Conservation (phyloP, 192 early-diverging fungal species). For the Coemansia sp. region DNA sequence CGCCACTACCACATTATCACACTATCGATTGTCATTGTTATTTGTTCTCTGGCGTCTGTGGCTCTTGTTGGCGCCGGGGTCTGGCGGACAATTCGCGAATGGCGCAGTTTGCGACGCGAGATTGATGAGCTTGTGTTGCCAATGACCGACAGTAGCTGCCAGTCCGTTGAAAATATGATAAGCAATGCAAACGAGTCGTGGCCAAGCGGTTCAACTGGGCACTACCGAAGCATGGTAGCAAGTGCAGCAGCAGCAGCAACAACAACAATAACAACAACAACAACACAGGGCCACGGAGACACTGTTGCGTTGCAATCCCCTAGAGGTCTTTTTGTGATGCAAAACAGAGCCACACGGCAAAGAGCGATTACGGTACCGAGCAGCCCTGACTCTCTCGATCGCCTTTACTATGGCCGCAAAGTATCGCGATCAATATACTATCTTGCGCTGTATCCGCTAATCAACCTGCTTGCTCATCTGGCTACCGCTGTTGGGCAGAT, state of each 20-base stretch:
- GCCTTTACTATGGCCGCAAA: constrained; percentile 54
- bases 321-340: not conserved
- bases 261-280: no score
- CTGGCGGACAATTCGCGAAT: constrained; percentile 54
- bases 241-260: not conserved
- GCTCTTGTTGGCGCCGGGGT: constrained; percentile 53
- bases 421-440: constrained; percentile 56
- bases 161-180: constrained; percentile 14
- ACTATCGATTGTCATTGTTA: constrained; percentile 47
- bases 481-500: constrained; percentile 51
- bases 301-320: not conserved
- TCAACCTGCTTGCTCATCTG: constrained; percentile 50
- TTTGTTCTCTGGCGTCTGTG: constrained; percentile 49
- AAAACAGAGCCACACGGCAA: not conserved
- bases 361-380: constrained; percentile 7
- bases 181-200: constrained; percentile 6
- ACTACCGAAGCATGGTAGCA: not conserved
- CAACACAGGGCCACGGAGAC: not conserved
- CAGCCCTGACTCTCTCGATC: constrained; percentile 50
- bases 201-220: not conserved
- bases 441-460: constrained; percentile 50
- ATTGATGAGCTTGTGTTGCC: constrained; percentile 50
- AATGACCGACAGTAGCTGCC: constrained; percentile 34
- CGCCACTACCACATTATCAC: constrained; percentile 55
- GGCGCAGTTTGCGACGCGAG: constrained; percentile 49